Evolutionary conservation across 345 rosid genomes (phyloP), one percentile per base, ranked within the genome.

Genomic region (Eucalyptus victrix): DNA sequence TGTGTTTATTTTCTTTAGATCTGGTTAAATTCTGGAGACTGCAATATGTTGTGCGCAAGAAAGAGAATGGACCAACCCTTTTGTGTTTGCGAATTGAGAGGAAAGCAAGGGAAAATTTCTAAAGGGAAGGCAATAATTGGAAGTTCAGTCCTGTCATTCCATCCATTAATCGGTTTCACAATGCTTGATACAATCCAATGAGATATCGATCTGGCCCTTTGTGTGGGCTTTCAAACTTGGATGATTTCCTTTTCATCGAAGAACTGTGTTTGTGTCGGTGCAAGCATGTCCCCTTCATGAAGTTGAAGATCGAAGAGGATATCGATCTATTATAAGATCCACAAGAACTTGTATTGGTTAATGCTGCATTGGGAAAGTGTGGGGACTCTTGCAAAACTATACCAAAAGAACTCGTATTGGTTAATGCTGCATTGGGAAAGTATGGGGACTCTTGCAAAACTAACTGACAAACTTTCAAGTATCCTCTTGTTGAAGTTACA

Each of bases 41-140:
- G 15, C 83, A 72, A 0, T 0, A 37, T 11, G 83, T 72, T 72
- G 83, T 37, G 15, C 83, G 11, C 45, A 0, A 19, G 26, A 72
- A 72, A 6, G 9, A 37, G 45, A 72, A 72, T 37, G 28, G 83
- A 72, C 16, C 83, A 72, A 19, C 83, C 83, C 83, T 21, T 72
- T 72, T 0, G 0, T 6, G 83, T 72, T 0, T 72, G 7, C 83
- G 0, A 72, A 19, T 0, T 1, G 3, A 37, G 37, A 19, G 45
- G 83, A 72, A 37, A 72, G 28, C 81, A 37, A 18, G 45, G 45
- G 14, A 72, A 3, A 30, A 19, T 72, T 72, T 67, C 24, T 19
- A 0, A 9, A 0, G 28, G 28, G 1, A 72, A 19, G 23, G 28
- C 45, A 37, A 16, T 37, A 19, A 72, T 28, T 72, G 28, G 45